Percentiles rank a stretch among this genome's conserved stretches.
phyloP scores from a whole-genome alignment of 1,284 basidiomycete species.

The Pseudozyma sp. region DNA sequence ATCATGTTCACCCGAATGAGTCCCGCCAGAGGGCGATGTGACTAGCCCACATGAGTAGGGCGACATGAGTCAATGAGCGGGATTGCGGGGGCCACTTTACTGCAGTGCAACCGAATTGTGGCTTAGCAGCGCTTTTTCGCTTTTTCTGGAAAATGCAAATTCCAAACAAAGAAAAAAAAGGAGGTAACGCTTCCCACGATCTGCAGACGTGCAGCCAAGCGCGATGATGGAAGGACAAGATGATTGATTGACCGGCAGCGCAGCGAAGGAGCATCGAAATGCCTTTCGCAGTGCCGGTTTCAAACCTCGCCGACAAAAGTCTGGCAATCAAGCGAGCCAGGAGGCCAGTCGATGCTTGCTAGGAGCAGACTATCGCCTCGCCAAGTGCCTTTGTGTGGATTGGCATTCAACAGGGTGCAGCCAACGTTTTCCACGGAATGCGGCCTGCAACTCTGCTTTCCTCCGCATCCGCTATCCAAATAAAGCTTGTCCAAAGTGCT shows the following conservation, averaged over 20 bases:
- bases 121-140: no score
- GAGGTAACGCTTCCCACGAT: conserved; percentile 29
- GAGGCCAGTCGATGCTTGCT: neutral
- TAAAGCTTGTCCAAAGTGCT: conserved; percentile 4
- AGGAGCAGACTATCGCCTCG: no score
- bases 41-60: no score
- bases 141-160: neutral
- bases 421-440: conserved; percentile 2
- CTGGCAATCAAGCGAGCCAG: neutral
- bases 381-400: conserved; percentile 5
- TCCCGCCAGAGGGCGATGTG: no score
- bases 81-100: no score
- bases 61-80: no score
- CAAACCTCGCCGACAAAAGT: no score
- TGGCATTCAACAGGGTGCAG: conserved; percentile 19
- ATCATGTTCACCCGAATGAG: no score
- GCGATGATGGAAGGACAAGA: conserved; percentile 6
- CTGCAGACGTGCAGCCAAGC: conserved; percentile 5
- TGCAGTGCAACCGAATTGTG: no score
- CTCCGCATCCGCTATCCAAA: neutral
- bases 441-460: neutral
- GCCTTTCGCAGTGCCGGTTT: neutral
- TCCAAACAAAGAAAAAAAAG: conserved; percentile 3
- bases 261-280: neutral
- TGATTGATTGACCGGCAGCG: neutral